Conservation (phyloP, 331 rosid species). For the Stylosanthes scabra region DNA sequence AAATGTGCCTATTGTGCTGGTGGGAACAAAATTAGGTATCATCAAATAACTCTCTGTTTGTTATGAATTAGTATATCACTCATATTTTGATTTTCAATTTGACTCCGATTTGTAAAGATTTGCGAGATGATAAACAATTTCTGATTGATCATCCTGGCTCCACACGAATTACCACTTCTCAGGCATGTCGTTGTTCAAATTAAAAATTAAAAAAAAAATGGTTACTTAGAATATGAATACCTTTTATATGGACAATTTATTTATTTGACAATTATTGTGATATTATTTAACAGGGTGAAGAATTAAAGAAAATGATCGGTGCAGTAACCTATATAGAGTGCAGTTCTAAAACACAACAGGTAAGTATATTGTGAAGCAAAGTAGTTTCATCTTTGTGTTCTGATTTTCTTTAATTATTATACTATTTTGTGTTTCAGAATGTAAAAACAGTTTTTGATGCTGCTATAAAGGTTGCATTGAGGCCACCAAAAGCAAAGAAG, state of each 20-base stretch:
- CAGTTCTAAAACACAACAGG: constrained; percentile 97
- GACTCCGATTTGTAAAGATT: constrained; percentile 46
- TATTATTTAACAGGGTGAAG: constrained; percentile 73
- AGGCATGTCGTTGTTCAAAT: constrained; percentile 38
- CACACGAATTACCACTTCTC: constrained; percentile 60
- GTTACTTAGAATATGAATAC: constrained; percentile 21
- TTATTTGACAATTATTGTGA: constrained; percentile 26
- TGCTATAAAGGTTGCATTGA: constrained; percentile 87
- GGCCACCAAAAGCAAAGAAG: constrained; percentile 81
- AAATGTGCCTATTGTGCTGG: constrained; percentile 83
- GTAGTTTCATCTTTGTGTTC: not conserved
- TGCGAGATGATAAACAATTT: constrained; percentile 76
- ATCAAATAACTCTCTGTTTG: too few species aligned
- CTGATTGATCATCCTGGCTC: constrained; percentile 72
- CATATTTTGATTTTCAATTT: not conserved
- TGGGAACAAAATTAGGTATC: constrained; percentile 86
- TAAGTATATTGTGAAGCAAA: constrained; percentile 36
- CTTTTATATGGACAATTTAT: not conserved
- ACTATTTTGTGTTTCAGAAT: constrained; percentile 54
- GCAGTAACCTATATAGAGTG: constrained; percentile 80
- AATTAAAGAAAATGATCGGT: constrained; percentile 80
- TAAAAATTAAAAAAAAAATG: constrained; percentile 20
- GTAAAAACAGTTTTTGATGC: constrained; percentile 96
- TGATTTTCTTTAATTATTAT: not conserved
- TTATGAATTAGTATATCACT: too few species aligned